Evolutionary conservation across 306 rosid species (phyloP).

Genomic region (Arachis stenosperma): DNA sequence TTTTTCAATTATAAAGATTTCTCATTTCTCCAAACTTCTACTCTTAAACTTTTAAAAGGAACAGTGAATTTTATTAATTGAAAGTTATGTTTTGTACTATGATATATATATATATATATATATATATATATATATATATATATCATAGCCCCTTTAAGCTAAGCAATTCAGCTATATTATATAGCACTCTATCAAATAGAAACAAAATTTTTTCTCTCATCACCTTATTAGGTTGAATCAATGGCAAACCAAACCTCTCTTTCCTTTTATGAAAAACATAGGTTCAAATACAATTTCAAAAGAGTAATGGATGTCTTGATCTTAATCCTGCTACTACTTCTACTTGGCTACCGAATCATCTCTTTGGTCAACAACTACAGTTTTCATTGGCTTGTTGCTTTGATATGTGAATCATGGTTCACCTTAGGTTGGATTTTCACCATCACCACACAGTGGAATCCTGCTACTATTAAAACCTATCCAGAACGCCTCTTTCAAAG

Average conservation of each 20-base stretch:
- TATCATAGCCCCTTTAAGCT: too few species aligned
- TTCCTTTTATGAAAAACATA: slow-evolving; percentile 45
- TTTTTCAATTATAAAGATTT: too few species aligned
- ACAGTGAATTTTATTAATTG: too few species aligned
- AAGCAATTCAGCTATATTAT: not conserved
- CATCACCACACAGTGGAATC: slow-evolving; percentile 51
- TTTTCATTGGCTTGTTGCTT: slow-evolving; percentile 58
- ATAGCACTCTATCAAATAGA: not conserved
- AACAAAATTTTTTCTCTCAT: not conserved
- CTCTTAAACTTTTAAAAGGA: too few species aligned
- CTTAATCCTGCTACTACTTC: slow-evolving; percentile 44
- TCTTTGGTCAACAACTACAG: slow-evolving; percentile 39
- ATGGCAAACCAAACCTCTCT: slow-evolving; percentile 39
- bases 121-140: too few species aligned
- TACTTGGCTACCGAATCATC: slow-evolving; percentile 51
- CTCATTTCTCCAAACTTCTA: too few species aligned
- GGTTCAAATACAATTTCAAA: slow-evolving; percentile 25
- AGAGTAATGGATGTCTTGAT: slow-evolving; percentile 38
- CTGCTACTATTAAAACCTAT: slow-evolving; percentile 47
- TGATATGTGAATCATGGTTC: slow-evolving; percentile 62
- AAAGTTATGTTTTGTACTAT: too few species aligned
- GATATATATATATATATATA: too few species aligned
- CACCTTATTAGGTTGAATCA: slow-evolving; percentile 9
- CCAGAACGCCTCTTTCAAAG: slow-evolving; percentile 53
- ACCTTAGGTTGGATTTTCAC: slow-evolving; percentile 46